phyloP scores from a whole-genome alignment of 805 yeast genomes.

The Candida dendrica region DNA sequence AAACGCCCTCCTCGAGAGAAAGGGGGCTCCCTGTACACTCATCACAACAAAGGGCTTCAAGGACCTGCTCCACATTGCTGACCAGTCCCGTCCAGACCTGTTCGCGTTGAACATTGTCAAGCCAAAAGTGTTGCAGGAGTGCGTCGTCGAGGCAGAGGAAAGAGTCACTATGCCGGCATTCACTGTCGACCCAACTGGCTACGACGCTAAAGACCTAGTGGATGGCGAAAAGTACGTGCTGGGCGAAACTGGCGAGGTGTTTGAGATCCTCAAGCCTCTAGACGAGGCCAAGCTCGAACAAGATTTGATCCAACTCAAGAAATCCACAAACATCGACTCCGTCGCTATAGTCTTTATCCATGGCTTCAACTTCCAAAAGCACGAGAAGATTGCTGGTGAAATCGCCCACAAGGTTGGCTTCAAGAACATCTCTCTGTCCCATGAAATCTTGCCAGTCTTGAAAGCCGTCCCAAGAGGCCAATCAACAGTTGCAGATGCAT shows the following conservation, averaged over 20 bases:
- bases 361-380: slow-evolving; percentile 29
- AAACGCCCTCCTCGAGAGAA: slow-evolving; percentile 44
- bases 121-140: slow-evolving; percentile 36
- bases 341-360: slow-evolving; percentile 29
- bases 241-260: slow-evolving; percentile 33
- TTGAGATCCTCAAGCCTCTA: slow-evolving; percentile 29
- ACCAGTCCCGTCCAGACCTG: slow-evolving; percentile 45
- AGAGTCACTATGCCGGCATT: slow-evolving; percentile 58
- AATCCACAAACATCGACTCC: slow-evolving; percentile 22
- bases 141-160: slow-evolving; percentile 42
- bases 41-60: slow-evolving; percentile 45
- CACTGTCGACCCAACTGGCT: slow-evolving; percentile 51
- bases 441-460: slow-evolving; percentile 30
- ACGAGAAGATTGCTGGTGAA: slow-evolving; percentile 26
- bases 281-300: slow-evolving; percentile 18
- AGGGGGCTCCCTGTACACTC: slow-evolving; percentile 41
- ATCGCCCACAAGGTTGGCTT: slow-evolving; percentile 29
- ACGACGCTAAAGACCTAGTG: slow-evolving; percentile 22
- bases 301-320: slow-evolving; percentile 14
- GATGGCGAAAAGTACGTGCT: slow-evolving; percentile 29
- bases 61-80: slow-evolving; percentile 44
- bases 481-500: slow-evolving; percentile 35
- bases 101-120: slow-evolving; percentile 43
- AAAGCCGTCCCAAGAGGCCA: slow-evolving; percentile 34
- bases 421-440: slow-evolving; percentile 25